Evolutionary conservation across 331 rosid genomes (phyloP).

Genomic region (Rhamnella rubrinervis): DNA sequence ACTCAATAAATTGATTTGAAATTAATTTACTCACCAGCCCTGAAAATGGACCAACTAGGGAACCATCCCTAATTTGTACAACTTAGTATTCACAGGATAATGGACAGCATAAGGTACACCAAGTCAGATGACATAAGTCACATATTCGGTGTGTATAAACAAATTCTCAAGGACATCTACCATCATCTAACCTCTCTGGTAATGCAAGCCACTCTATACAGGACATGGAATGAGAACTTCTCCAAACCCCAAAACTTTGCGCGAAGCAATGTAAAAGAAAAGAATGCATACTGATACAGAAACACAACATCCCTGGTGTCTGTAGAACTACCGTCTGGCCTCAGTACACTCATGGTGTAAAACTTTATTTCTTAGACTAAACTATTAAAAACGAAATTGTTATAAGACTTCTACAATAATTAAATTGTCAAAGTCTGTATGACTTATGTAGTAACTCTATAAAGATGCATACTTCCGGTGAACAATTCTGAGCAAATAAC

Average conservation of each 20-base stretch:
- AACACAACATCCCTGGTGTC: conserved; percentile 64
- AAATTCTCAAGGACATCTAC: background rate
- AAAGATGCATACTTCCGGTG: conserved; percentile 49
- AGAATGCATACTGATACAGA: conserved; percentile 68
- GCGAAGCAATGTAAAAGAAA: conserved; percentile 17
- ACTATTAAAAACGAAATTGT: conserved; percentile 26
- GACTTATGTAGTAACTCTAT: conserved; percentile 12
- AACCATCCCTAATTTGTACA: background rate
- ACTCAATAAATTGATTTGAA: background rate
- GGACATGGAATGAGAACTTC: conserved; percentile 13
- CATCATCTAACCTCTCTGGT: background rate
- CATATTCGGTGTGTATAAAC: background rate
- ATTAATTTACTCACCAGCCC: background rate
- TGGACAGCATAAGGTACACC: background rate
- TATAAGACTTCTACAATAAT: conserved; percentile 10
- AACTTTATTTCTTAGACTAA: conserved; percentile 77
- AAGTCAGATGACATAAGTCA: too few relatives aligned
- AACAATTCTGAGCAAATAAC: conserved; percentile 66
- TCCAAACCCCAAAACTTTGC: conserved; percentile 3
- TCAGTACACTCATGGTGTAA: conserved; percentile 86
- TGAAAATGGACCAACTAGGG: conserved; percentile 12
- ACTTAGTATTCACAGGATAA: conserved; percentile 10
- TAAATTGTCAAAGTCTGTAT: conserved; percentile 11
- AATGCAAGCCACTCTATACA: conserved; percentile 10
- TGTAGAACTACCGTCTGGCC: conserved; percentile 60